These are phyloP conservation scores for Calonectria pseudoturangicola DNA, from an alignment of 2,329 filamentous ascomycete species.

Conservation along the genomic window DNA sequence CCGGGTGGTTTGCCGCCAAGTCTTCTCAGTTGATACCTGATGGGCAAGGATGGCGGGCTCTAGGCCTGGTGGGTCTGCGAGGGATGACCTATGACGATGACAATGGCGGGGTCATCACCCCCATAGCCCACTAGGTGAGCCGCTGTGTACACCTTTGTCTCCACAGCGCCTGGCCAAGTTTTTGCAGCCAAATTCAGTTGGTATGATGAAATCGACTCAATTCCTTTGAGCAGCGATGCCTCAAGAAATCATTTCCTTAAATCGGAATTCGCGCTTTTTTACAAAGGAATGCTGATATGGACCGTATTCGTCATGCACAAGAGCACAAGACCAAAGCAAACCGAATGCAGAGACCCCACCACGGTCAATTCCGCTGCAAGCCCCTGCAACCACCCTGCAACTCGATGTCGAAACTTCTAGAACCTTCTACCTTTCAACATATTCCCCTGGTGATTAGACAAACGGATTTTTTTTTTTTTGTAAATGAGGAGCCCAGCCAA, in stretches of 20 bases:
- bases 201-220: constrained; percentile 20
- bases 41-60: constrained; percentile 35
- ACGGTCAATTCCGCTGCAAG: constrained; percentile 26
- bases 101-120: constrained; percentile 43
- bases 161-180: constrained; percentile 12
- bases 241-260: neutral
- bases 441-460: neutral
- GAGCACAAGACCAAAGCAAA: neutral
- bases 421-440: constrained; percentile 47
- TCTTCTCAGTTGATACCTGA: constrained; percentile 50
- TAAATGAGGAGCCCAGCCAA: neutral
- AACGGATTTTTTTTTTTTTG: too few relatives aligned
- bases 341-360: constrained; percentile 15
- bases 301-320: constrained; percentile 1
- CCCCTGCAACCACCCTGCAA: constrained; percentile 43
- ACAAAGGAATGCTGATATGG: constrained; percentile 17
- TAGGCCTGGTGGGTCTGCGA: constrained; percentile 34
- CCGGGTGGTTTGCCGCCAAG: constrained; percentile 23
- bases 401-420: constrained; percentile 53
- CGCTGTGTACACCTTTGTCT: neutral
- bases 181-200: constrained; percentile 12
- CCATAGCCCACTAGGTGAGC: constrained; percentile 15
- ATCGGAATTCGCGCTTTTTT: neutral
- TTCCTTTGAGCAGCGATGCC: neutral
- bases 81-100: constrained; percentile 52